Base-by-base conservation (phyloP, 257 asterid genomes). In the Rauvolfia tetraphylla region DNA sequence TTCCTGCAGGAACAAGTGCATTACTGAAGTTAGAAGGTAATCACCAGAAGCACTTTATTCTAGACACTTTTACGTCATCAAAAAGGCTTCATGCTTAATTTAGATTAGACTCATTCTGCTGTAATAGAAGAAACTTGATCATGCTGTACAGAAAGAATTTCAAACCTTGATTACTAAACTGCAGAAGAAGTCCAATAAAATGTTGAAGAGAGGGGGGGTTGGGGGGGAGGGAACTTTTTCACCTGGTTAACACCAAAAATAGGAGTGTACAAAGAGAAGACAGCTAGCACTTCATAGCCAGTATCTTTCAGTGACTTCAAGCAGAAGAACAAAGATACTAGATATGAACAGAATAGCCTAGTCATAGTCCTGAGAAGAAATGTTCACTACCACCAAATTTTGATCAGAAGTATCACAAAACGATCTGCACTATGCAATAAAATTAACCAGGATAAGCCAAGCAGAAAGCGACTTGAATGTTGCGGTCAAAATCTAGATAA, bases 1-100 rank as follows among this genome's bases (percentile, higher is more conserved):
- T 92, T 66, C 95, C 97, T 33, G 66, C 54, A 59, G 95, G 95
- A 83, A 88, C 93, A 70, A 89, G 84, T 75, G 90, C 95, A 41
- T 79, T 90, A 58, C 78, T 88, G 25, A 90, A 90, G 83, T 81
- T 92, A 68, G 91, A 90, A 88, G 93, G 93, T 88, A 87, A 73
- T 72, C 29, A 23, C 18, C 61, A 31, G 7, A 10, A 34, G 41
- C 23, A 1, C 27, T 25, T 46, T 71, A 10, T 41, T 11, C 4
- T 22, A 25, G 23, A 27, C 73, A 20, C 34, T 68, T 48, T 49
- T 42, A 41, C 22, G 18, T 44, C 38, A 29, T 31, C 7, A 39
- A 18, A 39, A 15, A 1, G 36, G 25, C 22, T 42, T 2, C n/a
- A 15, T 20, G 53, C 20, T 23, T 69, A 41, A 11, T 18, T 36